Evolutionary conservation across 345 rosid genomes (phyloP), one percentile per base, ranked within the genome.

Genomic region (Brassica nigra): DNA sequence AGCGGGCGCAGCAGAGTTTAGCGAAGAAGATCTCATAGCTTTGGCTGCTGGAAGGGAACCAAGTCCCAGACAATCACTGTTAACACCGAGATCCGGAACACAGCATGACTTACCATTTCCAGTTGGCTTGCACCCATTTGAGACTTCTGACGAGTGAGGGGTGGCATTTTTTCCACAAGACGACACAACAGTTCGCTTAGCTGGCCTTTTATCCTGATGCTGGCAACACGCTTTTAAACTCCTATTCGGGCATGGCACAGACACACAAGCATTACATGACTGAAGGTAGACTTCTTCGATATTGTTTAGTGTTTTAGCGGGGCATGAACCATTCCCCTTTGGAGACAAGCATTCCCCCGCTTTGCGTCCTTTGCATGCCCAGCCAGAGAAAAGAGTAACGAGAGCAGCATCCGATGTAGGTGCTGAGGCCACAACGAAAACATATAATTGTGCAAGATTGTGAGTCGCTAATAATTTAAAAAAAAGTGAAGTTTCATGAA

Each of bases 291-390:
- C 82, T 86, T 88, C 90, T 79, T 91, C 93, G 78, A 85, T 88
- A 80, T 87, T 89, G 49, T 68, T 71, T 31, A 86, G 74, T 11
- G 47, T 81, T 88, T 87, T 88, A 62, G 82, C 85, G 63, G 89
- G 87, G 78, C 91, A 93, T 75, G 82, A 83, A 78, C 89, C 90
- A 74, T 65, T 78, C 62, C 81, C 88, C 73, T 79, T 84, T 52
- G 92, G 83, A 76, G 93, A 93, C 85, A 88, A 75, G 73, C 97
- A 93, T 66, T 81, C 81, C 75, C 88, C 89, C 36, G 80, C 89
- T 74, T 80, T 86, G 75, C 89, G 88, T 68, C 95, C 92, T 82
- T 89, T 91, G 91, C 97, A 93, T 76, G 94, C 95, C 98, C 98
- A 93, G 70, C 98, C 97, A 86, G 92, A 85, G 82, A 90, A 91